Base-by-base conservation (phyloP, 805 yeast genomes). In the Metschnikowia aberdeeniae region DNA sequence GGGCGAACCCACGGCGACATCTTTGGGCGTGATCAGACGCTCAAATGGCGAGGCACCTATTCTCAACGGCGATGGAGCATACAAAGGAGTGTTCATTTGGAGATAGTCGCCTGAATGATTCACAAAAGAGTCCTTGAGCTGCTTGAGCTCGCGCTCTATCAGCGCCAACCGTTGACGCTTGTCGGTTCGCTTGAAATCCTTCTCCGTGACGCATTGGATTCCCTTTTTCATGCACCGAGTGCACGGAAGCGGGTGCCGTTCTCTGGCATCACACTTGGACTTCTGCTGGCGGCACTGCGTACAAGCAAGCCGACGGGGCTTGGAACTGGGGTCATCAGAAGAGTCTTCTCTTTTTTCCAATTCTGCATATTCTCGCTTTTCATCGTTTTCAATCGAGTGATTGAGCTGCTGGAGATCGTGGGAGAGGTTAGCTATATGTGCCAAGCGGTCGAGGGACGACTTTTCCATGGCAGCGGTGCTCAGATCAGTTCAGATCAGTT, bases 241-340 rank as follows among this genome's bases (percentile, higher is more conserved):
- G 57, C 99, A 93, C 1, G 96, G 86, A 7, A 71, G 71, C 0
- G 96, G 96, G 28, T 81, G 78, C 41, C 71, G 73, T 47, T 80
- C 89, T 52, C 75, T 79, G 10, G 96, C 95, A 66, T 90, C 96
- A 67, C 97, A 90, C 57, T 82, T 80, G 30, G 89, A 84, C 66
- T 93, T 93, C 62, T 92, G 99, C 64, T 93, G 98, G 11, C 98
- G 78, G 61, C 99, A 93, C 58, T 92, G 96, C 1, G 88, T 89
- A 70, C 99, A 93, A 0, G 98, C 98, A 61, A 89, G 80, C 45
- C 81, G 73, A 61, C 82, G 84, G 33, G 62, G 54, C 42, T 56
- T 64, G 43, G 20, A 30, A 32, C 36, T 57, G 34, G n/a, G 36
- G 37, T 38, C 52, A 5, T 39, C 36, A 11, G 35, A 29, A 3